Evolutionary conservation across 2,329 filamentous ascomycete species (phyloP).

Genomic region (Pezicula carpinea): DNA sequence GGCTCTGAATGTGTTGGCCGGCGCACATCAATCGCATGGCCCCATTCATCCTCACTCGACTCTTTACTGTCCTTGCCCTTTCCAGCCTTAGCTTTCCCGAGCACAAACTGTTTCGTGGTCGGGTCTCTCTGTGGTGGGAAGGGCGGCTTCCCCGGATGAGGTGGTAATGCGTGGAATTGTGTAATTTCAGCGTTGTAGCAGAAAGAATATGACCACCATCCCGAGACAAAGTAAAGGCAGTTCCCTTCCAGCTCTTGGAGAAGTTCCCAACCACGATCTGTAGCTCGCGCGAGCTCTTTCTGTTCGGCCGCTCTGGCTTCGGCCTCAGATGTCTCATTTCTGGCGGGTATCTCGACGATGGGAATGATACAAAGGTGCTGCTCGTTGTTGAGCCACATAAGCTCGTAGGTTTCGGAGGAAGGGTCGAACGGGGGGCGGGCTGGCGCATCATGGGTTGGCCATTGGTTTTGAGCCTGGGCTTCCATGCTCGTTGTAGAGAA

Average conservation of each 20-base stretch:
- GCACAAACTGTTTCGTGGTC: slow-evolving; percentile 54
- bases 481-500: slow-evolving; percentile 19
- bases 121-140: slow-evolving; percentile 65
- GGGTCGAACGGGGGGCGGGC: slow-evolving; percentile 17
- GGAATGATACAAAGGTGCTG: slow-evolving; percentile 65
- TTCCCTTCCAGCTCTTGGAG: slow-evolving; percentile 62
- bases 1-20: slow-evolving; percentile 22
- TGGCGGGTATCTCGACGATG: slow-evolving; percentile 40
- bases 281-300: slow-evolving; percentile 63
- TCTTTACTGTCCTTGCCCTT: slow-evolving; percentile 21
- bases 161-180: slow-evolving; percentile 67
- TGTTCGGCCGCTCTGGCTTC: slow-evolving; percentile 54
- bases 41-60: slow-evolving; percentile 25
- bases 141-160: slow-evolving; percentile 52
- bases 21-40: slow-evolving; percentile 22
- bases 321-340: slow-evolving; percentile 44
- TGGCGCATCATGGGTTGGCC: slow-evolving; percentile 3
- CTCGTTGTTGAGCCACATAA: slow-evolving; percentile 52
- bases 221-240: slow-evolving; percentile 67
- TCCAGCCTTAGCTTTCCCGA: slow-evolving; percentile 49
- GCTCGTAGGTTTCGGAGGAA: slow-evolving; percentile 43
- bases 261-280: slow-evolving; percentile 63
- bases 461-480: slow-evolving; percentile 11
- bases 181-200: slow-evolving; percentile 68
- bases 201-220: slow-evolving; percentile 75